Evolutionary conservation across 2,329 filamentous ascomycete genomes (phyloP).

Genomic region (Stemphylium lycopersici): DNA sequence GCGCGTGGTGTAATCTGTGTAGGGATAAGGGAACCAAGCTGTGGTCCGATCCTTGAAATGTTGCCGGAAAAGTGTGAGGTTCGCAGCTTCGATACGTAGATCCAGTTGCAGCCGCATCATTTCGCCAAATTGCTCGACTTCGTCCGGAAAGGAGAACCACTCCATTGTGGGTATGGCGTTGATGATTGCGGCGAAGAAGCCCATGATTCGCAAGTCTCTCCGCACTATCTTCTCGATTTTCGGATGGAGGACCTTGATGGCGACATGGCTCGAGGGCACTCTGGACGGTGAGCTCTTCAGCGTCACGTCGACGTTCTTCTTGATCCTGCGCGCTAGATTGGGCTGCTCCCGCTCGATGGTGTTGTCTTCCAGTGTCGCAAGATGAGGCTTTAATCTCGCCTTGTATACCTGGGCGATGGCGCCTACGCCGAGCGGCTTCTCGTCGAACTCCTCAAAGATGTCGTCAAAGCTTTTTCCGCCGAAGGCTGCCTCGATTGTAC

Average conservation of each 20-base stretch:
- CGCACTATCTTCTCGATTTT: conserved; percentile 86
- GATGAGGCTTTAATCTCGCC: conserved; percentile 82
- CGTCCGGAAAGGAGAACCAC: conserved; percentile 94
- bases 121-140: conserved; percentile 90
- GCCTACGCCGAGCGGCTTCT: conserved; percentile 86
- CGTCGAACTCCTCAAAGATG: conserved; percentile 95
- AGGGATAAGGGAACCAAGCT: conserved; percentile 96
- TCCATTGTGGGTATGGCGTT: conserved; percentile 93
- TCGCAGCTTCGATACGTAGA: conserved; percentile 90
- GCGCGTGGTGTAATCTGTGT: conserved; percentile 88
- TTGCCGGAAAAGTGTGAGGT: conserved; percentile 83
- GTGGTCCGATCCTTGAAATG: conserved; percentile 90
- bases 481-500: conserved; percentile 82
- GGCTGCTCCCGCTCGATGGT: conserved; percentile 59
- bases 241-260: conserved; percentile 94
- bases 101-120: conserved; percentile 99
- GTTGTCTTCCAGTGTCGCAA: conserved; percentile 68
- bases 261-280: conserved; percentile 90
- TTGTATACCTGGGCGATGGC: conserved; percentile 98
- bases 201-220: conserved; percentile 94
- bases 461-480: conserved; percentile 79
- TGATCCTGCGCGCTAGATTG: conserved; percentile 71
- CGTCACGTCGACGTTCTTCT: conserved; percentile 81
- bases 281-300: conserved; percentile 85
- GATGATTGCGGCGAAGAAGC: conserved; percentile 81